phyloP scores from a whole-genome alignment of 2,329 filamentous ascomycete species.

The Fusarium neocosmosporiellum region DNA sequence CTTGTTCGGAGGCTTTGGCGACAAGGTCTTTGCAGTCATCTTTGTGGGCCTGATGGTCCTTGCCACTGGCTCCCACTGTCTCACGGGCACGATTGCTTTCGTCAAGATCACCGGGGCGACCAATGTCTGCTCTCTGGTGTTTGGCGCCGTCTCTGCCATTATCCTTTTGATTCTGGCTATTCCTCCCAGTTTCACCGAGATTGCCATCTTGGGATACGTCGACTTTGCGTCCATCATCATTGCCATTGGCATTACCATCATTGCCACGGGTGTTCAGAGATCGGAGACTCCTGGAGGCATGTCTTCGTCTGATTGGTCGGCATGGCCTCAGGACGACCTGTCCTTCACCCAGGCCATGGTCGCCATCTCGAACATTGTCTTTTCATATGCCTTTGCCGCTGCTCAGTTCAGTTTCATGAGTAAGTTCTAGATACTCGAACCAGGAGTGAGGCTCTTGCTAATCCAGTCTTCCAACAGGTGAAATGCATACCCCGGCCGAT shows the following conservation, averaged over 20 bases:
- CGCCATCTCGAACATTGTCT: background rate
- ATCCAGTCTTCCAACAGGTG: background rate
- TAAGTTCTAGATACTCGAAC: background rate
- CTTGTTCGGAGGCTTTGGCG: background rate
- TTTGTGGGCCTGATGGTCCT: background rate
- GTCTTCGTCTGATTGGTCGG: background rate
- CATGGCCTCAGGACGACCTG: background rate
- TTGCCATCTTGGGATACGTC: background rate
- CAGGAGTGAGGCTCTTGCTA: background rate
- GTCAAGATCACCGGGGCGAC: background rate
- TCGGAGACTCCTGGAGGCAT: background rate
- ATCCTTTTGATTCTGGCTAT: background rate
- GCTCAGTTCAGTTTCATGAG: constrained; percentile 3
- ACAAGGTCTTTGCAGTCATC: background rate
- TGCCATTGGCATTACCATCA: constrained; percentile 1
- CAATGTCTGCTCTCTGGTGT: background rate
- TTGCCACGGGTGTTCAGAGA: background rate
- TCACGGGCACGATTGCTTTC: constrained; percentile 4
- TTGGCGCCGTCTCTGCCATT: background rate
- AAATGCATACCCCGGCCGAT: background rate
- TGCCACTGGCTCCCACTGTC: background rate
- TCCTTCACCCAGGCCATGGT: background rate
- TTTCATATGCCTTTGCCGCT: constrained; percentile 1
- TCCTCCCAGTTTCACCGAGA: constrained; percentile 2
- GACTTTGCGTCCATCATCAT: background rate